Base-by-base conservation (phyloP, 179 eudicot species). In the Actinidia polygama region DNA sequence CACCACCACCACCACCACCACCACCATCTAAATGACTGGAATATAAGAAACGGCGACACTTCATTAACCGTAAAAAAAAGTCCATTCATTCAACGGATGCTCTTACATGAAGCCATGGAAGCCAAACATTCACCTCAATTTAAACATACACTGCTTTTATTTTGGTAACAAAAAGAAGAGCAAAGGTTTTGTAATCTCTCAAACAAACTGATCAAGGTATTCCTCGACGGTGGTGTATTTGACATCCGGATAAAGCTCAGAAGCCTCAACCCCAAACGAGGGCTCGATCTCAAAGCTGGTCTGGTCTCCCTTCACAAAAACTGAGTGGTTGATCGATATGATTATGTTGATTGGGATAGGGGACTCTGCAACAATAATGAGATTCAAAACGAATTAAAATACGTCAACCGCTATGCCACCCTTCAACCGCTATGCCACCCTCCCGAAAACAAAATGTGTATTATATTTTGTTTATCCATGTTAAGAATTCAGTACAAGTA, bases 241-340 rank as follows among this genome's bases (percentile, higher is more conserved):
- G 66, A 94, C 95, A 84, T 94, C 96, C 1, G 96, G 94, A 77
- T 93, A 93, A 51, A 94, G 91, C 78, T 89, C 86, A 10, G 93
- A 83, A 66, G 94, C 95, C 87, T 93, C 95, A 18, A 93, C 89
- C 55, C 94, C 98, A 57, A 90, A 89, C 0, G 93, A 89, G 2
- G 94, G 88, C 66, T 94, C 92, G 49, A 94, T 93, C 84, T 85
- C 87, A 53, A 93, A 91, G 83, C 88, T 84, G 82, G 96, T 89
- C 8, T 88, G 94, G 64, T 90, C 96, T n/a, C 98, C 98, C 80
- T 89, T 90, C 74, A 93, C 92, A 71, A 89, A 87, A 10, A 78
- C 86, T 7, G 93, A 81, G 86, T 94, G 92, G 49, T 73, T 82
- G 81, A 94, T 87, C 1, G 93, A 66, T 71, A 88, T 23, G 15